Evolutionary conservation across 495 filamentous ascomycete species (phyloP).

Genomic region (Podospora pseudopauciseta): DNA sequence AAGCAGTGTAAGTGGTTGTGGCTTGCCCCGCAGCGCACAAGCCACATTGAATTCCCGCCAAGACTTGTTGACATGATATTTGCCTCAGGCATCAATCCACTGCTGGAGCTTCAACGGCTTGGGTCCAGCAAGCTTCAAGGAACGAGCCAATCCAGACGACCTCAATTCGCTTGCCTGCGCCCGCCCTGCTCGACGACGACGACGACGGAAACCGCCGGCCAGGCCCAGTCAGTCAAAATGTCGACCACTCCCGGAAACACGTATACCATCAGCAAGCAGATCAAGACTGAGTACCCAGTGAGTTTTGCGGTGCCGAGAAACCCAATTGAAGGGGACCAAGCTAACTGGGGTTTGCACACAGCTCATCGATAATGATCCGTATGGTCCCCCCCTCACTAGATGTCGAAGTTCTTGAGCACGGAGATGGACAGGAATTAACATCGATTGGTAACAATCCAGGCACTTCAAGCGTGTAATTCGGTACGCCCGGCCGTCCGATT

Average conservation of each 20-base stretch:
- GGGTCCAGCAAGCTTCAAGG: conserved; percentile 8
- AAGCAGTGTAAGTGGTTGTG: conserved; percentile 15
- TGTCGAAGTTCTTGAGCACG: conserved; percentile 4
- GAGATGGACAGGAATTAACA: not conserved
- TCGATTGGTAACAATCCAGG: conserved; percentile 46
- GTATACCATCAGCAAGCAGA: conserved; percentile 64
- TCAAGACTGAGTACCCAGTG: conserved; percentile 78
- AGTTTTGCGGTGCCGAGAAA: conserved; percentile 32
- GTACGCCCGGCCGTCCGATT: conserved; percentile 84
- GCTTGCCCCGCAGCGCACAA: conserved; percentile 3
- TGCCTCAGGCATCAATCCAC: not conserved
- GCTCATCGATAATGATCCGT: conserved; percentile 99
- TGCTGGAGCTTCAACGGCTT: conserved; percentile 5
- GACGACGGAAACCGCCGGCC: conserved; percentile 17
- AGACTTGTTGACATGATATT: not conserved
- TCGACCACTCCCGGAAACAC: conserved; percentile 55
- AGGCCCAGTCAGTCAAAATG: conserved; percentile 49
- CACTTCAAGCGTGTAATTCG: conserved; percentile 83
- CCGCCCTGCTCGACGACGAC: conserved; percentile 22
- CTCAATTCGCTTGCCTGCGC: not conserved
- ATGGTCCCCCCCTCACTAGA: conserved; percentile 39
- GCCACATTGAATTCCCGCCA: not conserved
- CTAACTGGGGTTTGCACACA: conserved; percentile 37
- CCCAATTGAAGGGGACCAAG: conserved; percentile 11
- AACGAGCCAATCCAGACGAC: not conserved